Conservation (phyloP, 139 green algal genomes). For the Yamagishiella unicocca region DNA sequence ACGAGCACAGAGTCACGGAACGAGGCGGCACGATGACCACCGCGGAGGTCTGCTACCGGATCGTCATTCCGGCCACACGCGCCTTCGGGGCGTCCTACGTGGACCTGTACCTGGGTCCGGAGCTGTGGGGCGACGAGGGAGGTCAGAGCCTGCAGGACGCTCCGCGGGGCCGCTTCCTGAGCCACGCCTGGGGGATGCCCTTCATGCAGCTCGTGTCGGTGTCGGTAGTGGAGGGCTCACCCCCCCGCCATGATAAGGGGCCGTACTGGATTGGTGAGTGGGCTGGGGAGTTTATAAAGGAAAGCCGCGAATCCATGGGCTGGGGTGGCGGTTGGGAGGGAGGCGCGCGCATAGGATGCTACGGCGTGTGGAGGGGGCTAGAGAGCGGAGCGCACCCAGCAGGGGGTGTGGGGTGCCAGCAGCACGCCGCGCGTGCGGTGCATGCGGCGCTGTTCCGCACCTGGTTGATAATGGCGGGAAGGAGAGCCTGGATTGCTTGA, state of each 20-base stretch:
- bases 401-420: too few species aligned
- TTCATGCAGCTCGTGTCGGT: constrained; percentile 11
- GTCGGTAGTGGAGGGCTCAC: background rate
- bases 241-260: background rate
- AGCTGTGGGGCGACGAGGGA: background rate
- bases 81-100: constrained; percentile 3
- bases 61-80: background rate
- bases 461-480: too few species aligned
- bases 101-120: background rate
- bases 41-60: background rate
- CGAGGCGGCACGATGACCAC: background rate
- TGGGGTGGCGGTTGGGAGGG: too few species aligned
- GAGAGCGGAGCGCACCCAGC: too few species aligned
- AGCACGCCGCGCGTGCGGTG: too few species aligned
- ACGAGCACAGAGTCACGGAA: background rate
- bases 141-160: background rate
- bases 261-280: constrained; percentile 19
- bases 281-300: too few species aligned
- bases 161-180: background rate
- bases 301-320: too few species aligned
- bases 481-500: too few species aligned
- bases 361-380: too few species aligned
- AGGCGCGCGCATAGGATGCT: too few species aligned
- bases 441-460: too few species aligned
- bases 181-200: background rate